Base-by-base conservation (phyloP, 2,329 filamentous ascomycete species). In the Pseudogymnoascus sp. region DNA sequence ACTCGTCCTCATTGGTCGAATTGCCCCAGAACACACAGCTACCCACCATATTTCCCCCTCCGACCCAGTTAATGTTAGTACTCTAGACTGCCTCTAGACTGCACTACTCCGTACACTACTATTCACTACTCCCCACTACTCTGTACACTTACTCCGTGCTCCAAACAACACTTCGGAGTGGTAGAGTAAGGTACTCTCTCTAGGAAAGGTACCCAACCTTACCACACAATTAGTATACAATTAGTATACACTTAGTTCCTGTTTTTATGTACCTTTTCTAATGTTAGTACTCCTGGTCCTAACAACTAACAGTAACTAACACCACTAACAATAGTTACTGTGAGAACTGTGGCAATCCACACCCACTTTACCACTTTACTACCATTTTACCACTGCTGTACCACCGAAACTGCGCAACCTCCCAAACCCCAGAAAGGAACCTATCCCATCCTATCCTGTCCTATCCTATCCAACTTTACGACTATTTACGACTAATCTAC, bases 51-150 rank as follows among this genome's bases (percentile, higher is more conserved):
- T 31, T 55, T 55, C 49, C 43, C 49, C 49, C 49, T 55, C 28
- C 49, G 49, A 55, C 49, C 49, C 49, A 55, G 49, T 55, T 55
- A 55, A 55, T 55, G 49, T 55, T 55, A 55, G 49, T 55, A 52
- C 45, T 52, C 12, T 16, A 25, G n/a, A 55, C 45, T 33, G 28
- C 9, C 28, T 31, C 49, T 33, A 55, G 28, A 33, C 7, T 18
- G n/a, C 49, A 55, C 25, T 52, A 52, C 25, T 31, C 25, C 14
- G 43, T 52, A 5, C 25, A 31, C n/a, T 31, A 45, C 21, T 23
- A 23, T 23, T 23, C 21, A 23, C 21, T 23, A 23, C 21, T 12
- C 9, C 1, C 4, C 2, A 45, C 21, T 28, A 49, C 43, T 49
- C 43, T 14, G 12, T 49, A 23, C 21, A 23, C 21, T 23, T 23